Evolutionary conservation across 1,139 yeast genomes (phyloP).

Genomic region (Kodamaea sp.): DNA sequence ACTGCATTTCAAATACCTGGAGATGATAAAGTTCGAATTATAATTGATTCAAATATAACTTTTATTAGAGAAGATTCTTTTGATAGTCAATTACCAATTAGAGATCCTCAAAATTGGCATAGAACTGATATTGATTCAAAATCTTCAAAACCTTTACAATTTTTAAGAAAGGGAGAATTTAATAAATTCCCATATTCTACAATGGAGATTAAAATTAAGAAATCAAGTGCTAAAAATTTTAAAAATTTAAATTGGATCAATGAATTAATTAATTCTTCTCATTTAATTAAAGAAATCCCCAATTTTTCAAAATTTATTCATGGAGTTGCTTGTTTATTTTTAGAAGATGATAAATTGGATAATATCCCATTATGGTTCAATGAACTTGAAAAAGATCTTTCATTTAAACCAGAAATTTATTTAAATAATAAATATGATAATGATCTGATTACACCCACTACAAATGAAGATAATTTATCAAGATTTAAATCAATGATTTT

Average conservation of each 20-base stretch:
- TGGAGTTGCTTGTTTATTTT: constrained; percentile 81
- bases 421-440: constrained; percentile 56
- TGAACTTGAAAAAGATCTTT: constrained; percentile 60
- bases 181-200: constrained; percentile 86
- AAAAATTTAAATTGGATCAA: constrained; percentile 72
- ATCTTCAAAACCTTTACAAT: constrained; percentile 62
- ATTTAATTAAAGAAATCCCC: constrained; percentile 86
- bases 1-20: constrained; percentile 98
- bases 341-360: constrained; percentile 88
- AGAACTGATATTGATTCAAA: constrained; percentile 84
- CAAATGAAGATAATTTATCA: constrained; percentile 46
- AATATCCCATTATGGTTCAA: constrained; percentile 93
- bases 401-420: constrained; percentile 17
- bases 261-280: constrained; percentile 71
- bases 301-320: constrained; percentile 87
- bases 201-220: constrained; percentile 80
- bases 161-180: constrained; percentile 82
- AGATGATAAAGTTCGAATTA: constrained; percentile 84
- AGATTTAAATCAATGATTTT: constrained; percentile 43
- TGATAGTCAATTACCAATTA: constrained; percentile 78
- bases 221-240: constrained; percentile 39
- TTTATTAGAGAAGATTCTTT: constrained; percentile 90
- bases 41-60: constrained; percentile 82
- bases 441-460: constrained; percentile 61
- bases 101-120: constrained; percentile 90